Evolutionary conservation across 179 eudicot species (phyloP), one percentile per base, ranked within the genome.

Genomic region (Vitellaria paradoxa): DNA sequence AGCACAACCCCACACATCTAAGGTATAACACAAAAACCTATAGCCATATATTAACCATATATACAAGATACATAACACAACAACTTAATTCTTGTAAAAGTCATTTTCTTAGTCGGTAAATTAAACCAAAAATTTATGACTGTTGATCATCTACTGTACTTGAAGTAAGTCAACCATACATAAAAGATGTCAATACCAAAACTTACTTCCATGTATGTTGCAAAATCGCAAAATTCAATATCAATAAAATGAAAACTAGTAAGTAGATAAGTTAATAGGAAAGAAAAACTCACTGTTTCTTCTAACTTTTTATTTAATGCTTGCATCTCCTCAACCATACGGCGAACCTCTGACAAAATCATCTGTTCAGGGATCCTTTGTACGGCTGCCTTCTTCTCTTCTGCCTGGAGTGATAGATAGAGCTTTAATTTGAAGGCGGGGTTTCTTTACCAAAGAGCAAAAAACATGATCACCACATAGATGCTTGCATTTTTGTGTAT

Each of bases 271-370:
- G 76, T 24, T 12, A 82, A 52, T 55, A 80, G 64, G 15, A 40
- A 47, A 68, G 70, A 61, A 24, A 59, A 81, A 76, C 97, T 88
- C 79, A 95, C 99, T 17, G 93, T 91, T 45, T 88, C 91, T 65
- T 91, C 96, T 65, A 93, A 83, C 78, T 83, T 81, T 81, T 88
- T 93, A 79, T 95, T 95, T 70, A 95, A 79, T 59, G 90, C 82
- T 82, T 95, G 90, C 99, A 95, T 95, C 66, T 93, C 98, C 68
- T 90, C 89, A 65, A 95, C 99, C 98, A 95, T 93, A 57, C 76
- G 84, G 13, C 98, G 92, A 74, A 95, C 97, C 87, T 95, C 99
- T 50, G 97, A 85, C 76, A 95, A 74, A 75, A 95, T 89, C 42
- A 95, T 79, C 77, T 93, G 93, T 82, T 95, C 99, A 53, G 99